Base-by-base conservation (phyloP, 805 yeast genomes). In the Sungouiella blattae region DNA sequence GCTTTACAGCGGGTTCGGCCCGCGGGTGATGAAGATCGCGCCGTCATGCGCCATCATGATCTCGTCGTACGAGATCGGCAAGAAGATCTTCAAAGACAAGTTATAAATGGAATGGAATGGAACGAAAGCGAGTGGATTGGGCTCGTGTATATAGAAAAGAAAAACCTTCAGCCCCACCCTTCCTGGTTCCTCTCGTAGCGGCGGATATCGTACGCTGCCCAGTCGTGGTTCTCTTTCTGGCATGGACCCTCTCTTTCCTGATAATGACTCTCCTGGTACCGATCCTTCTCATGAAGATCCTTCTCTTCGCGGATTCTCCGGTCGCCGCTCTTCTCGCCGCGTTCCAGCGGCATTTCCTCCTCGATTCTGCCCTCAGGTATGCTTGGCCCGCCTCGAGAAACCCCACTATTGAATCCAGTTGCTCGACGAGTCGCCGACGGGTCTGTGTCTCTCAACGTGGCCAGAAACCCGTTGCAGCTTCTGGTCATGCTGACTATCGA, bases 1-100 rank as follows among this genome's bases (percentile, higher is more conserved):
- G 0, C 63, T 93, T n/a, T 93, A 83, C 53, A 85, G 86, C 24
- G 98, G 98, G 0, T 62, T 88, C 25, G 67, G 77, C 2, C 98
- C 98, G 0, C 73, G 98, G 45, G 75, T 91, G 6, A 62, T 91
- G 57, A 93, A 93, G 55, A 84, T 93, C 18, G 96, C 97, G 0
- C 98, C 98, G 8, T 81, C 96, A 11, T 93, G 98, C 71, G 98
- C 98, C 1, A 91, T 93, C 25, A 93, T 93, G 98, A 88, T 93
- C 29, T 87, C 97, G 9, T 83, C 93, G 26, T 93, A 93, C 57
- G 98, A 93, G 57, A 67, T 89, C 28, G 84, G 94, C 18, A 93
- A 93, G 59, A 76, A 77, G 41, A 46, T 67, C 13, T 67, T 67
- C 46, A 58, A 49, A 36, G 47, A 43, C 24, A 47, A 26, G 20